Conservation (phyloP, 176 grass and related monocot species). For the Chrysopogon serrulatus region DNA sequence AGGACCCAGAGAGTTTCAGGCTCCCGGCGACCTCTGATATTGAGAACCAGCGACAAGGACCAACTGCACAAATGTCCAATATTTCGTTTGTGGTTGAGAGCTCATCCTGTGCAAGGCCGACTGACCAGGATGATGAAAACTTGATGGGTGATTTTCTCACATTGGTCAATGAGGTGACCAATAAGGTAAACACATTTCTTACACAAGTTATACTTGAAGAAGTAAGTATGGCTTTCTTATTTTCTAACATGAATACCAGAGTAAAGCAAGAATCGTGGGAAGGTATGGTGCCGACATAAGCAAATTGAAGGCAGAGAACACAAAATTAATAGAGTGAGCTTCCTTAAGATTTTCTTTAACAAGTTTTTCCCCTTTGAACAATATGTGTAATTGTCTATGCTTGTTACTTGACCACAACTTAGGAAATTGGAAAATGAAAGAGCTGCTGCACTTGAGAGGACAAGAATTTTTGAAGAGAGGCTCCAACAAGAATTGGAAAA, state of each 20-base stretch:
- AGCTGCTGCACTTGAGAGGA: background rate
- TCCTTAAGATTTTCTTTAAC: background rate
- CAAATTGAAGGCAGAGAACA: background rate
- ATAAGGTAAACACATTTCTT: constrained; percentile 4
- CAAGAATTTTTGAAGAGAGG: background rate
- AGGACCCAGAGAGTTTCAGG: background rate
- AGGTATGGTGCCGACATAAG: background rate
- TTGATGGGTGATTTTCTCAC: background rate
- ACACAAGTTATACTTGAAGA: background rate
- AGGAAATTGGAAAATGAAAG: background rate
- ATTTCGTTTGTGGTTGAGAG: background rate
- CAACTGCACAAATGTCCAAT: background rate
- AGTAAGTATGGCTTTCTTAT: background rate
- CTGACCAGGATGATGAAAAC: background rate
- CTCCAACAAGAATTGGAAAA: background rate
- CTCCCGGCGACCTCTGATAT: background rate
- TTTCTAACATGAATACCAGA: background rate
- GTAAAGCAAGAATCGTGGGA: background rate
- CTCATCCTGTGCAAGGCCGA: background rate
- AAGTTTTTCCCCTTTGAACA: background rate
- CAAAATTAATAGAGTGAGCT: background rate
- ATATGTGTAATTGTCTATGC: background rate
- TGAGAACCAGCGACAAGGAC: background rate
- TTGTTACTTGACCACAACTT: background rate
- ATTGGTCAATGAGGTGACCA: background rate